A percentile compares a stretch with the other conserved stretches of the same genome.
Evolutionary conservation across 2,329 filamentous ascomycete species (phyloP).

Genomic region (Colletotrichum cordylinicola): DNA sequence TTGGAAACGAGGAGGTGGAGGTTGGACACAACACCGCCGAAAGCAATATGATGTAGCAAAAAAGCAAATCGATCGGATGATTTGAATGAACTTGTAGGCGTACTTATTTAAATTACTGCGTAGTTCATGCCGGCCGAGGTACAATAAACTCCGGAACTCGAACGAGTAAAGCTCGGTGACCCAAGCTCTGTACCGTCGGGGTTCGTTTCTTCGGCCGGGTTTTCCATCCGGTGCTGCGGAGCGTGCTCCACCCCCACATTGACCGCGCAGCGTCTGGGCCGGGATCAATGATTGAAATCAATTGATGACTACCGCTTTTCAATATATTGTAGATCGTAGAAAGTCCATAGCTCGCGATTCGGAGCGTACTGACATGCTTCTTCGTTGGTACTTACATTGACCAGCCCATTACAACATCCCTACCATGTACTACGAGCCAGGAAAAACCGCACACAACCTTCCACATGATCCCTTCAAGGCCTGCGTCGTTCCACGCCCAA

Average conservation of each 20-base stretch:
- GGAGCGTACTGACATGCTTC: neutral
- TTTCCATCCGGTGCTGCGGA: neutral
- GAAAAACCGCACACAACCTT: constrained; percentile 25
- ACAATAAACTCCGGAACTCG: neutral
- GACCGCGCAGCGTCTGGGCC: neutral
- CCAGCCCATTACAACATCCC: neutral
- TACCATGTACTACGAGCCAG: constrained; percentile 27
- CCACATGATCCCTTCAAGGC: constrained; percentile 41
- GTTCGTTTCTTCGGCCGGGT: neutral
- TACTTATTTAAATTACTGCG: neutral
- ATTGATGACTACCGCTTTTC: neutral
- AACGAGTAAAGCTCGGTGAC: neutral
- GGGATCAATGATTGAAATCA: neutral
- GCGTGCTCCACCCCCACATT: neutral
- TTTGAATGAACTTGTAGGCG: neutral
- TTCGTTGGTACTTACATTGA: neutral
- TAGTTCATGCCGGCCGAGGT: neutral
- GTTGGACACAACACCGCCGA: neutral
- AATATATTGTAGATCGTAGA: neutral
- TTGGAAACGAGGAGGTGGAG: neutral
- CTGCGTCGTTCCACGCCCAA: constrained; percentile 65
- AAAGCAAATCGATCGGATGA: neutral
- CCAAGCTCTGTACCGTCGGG: neutral
- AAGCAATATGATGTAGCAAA: neutral
- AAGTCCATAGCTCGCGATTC: neutral